Percentiles rank a stretch among this genome's conserved stretches.
Evolutionary conservation across 2,329 filamentous ascomycete species (phyloP).

Genomic region (Rutstroemia sp.): DNA sequence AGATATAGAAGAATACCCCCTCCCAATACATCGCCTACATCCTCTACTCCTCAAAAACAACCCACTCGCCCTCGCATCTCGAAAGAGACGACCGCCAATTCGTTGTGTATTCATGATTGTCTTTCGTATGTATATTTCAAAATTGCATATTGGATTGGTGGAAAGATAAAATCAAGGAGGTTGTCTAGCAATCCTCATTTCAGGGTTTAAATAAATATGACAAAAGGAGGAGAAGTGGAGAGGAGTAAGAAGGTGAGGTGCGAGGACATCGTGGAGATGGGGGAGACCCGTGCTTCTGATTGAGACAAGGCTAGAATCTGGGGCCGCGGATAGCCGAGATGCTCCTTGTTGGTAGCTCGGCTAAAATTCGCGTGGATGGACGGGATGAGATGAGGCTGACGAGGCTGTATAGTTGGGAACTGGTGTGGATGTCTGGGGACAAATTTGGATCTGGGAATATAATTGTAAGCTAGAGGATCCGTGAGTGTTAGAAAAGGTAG

Average conservation of each 20-base stretch:
- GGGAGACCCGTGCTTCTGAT: not conserved
- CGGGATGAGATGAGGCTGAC: not conserved
- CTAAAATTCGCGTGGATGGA: not conserved
- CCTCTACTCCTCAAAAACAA: not conserved
- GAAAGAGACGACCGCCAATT: conserved; percentile 4
- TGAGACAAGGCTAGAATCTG: conserved; percentile 4
- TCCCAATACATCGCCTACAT: not conserved
- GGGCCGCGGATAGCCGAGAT: conserved; percentile 3
- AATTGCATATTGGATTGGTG: not conserved
- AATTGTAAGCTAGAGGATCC: too few relatives aligned
- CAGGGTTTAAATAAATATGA: not conserved
- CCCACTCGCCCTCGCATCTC: not conserved
- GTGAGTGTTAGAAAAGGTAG: too few relatives aligned
- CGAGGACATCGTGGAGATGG: not conserved
- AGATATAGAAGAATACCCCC: conserved; percentile 24
- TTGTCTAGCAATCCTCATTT: not conserved
- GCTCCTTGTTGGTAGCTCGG: not conserved
- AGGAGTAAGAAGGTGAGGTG: not conserved
- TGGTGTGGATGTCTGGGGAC: too few relatives aligned
- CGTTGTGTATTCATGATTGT: conserved; percentile 7
- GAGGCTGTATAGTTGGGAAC: not conserved
- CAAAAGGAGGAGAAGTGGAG: not conserved
- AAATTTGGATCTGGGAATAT: too few relatives aligned
- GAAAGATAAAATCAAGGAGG: not conserved
- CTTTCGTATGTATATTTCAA: not conserved